Evolutionary conservation across 2,329 filamentous ascomycete genomes (phyloP).

Genomic region (Microdochium paspali): DNA sequence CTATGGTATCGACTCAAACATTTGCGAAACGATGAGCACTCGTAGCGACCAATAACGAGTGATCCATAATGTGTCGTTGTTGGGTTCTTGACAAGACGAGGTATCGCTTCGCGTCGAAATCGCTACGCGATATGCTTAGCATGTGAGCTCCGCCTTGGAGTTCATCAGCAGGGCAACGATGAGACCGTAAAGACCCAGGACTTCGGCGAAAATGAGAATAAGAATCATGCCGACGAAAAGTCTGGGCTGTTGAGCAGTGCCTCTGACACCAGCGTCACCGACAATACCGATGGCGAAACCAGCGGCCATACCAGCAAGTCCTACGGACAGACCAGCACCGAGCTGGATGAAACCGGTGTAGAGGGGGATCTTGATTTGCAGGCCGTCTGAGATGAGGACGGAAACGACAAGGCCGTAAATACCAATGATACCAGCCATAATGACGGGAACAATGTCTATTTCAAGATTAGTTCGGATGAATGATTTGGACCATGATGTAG

Average conservation of each 20-base stretch:
- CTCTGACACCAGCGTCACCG: constrained; percentile 80
- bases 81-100: background rate
- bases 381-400: constrained; percentile 73
- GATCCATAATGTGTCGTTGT: background rate
- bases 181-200: constrained; percentile 97
- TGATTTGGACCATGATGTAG: no score
- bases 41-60: background rate
- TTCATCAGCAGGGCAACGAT: constrained; percentile 99
- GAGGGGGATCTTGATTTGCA: constrained; percentile 62
- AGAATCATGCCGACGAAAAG: constrained; percentile 97
- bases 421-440: constrained; percentile 99
- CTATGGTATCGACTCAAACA: background rate
- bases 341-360: constrained; percentile 82
- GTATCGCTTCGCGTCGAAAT: background rate
- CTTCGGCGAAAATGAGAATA: constrained; percentile 99
- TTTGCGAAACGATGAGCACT: background rate
- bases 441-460: constrained; percentile 97
- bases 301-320: constrained; percentile 73
- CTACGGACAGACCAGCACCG: constrained; percentile 73
- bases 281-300: constrained; percentile 84
- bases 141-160: constrained; percentile 70
- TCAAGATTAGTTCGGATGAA: no score
- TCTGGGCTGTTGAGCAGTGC: constrained; percentile 74
- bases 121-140: constrained; percentile 31
- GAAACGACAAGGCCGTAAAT: constrained; percentile 92